These are phyloP conservation scores for Microcyclospora tardicrescens DNA, from an alignment of 2,329 filamentous ascomycete species.

Conservation along the genomic window DNA sequence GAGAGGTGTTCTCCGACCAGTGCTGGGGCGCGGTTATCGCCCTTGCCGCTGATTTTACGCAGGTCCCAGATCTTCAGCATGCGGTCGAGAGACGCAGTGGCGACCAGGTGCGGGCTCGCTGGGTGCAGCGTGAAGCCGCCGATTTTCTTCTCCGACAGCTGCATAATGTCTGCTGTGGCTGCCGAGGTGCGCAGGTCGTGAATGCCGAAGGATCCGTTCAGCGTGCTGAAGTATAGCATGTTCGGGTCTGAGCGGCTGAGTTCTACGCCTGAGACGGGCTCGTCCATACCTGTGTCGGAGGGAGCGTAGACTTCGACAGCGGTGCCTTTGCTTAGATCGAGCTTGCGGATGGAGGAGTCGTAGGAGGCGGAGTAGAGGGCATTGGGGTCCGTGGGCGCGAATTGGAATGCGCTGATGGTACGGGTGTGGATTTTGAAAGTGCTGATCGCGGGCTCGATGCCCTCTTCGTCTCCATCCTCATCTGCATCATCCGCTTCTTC, in stretches of 20 bases:
- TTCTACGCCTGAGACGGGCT: conserved; percentile 74
- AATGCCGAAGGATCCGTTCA: conserved; percentile 67
- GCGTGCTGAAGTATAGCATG: conserved; percentile 72
- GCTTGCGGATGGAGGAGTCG: conserved; percentile 77
- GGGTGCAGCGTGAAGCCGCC: conserved; percentile 85
- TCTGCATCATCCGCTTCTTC: conserved; percentile 45
- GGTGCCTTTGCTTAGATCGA: conserved; percentile 69
- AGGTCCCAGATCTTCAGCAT: conserved; percentile 89
- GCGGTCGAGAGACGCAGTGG: conserved; percentile 80
- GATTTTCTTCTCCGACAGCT: conserved; percentile 82
- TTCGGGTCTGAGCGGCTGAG: conserved; percentile 59
- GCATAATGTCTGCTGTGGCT: conserved; percentile 52
- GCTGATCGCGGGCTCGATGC: conserved; percentile 64
- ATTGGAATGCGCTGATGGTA: conserved; percentile 75
- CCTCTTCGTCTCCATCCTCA: conserved; percentile 53
- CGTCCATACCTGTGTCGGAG: conserved; percentile 52
- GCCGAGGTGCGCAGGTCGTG: conserved; percentile 58
- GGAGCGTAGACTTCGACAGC: conserved; percentile 76
- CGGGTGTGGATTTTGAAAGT: conserved; percentile 82
- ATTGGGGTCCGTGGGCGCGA: conserved; percentile 59
- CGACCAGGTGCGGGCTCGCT: conserved; percentile 63
- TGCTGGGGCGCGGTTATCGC: conserved; percentile 47
- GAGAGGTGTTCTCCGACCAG: conserved; percentile 73
- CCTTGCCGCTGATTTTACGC: conserved; percentile 58
- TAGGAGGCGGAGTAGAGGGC: conserved; percentile 78